These are phyloP conservation scores for Cercospora beticola DNA, from an alignment of 2,329 filamentous ascomycete species.

Conservation along the genomic window DNA sequence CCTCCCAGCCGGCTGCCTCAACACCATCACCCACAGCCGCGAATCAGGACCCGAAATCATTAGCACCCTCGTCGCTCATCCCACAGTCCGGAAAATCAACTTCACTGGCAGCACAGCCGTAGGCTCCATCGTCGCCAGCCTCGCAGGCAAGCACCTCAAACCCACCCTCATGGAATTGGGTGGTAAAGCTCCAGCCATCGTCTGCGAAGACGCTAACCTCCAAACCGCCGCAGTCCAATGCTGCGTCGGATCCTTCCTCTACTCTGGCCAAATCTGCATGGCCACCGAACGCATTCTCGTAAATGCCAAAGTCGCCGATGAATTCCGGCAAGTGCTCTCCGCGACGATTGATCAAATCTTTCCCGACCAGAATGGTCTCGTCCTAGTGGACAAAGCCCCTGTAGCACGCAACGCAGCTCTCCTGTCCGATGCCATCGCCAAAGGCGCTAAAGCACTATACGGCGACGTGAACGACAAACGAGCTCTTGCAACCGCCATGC, in stretches of 20 bases:
- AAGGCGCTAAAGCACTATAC: slow-evolving; percentile 57
- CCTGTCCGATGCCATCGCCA: slow-evolving; percentile 55
- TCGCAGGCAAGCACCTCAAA: slow-evolving; percentile 71
- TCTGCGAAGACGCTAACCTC: slow-evolving; percentile 75
- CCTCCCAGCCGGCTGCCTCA: slow-evolving; percentile 70
- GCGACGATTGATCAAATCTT: slow-evolving; percentile 49
- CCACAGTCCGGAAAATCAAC: slow-evolving; percentile 68
- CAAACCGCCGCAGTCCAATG: slow-evolving; percentile 67
- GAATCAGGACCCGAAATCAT: slow-evolving; percentile 66
- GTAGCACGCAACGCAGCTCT: slow-evolving; percentile 55
- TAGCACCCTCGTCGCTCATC: slow-evolving; percentile 63
- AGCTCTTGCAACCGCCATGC: slow-evolving; percentile 45
- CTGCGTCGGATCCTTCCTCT: slow-evolving; percentile 66
- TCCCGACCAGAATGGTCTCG: slow-evolving; percentile 41
- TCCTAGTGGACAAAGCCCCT: slow-evolving; percentile 46
- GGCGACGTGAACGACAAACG: slow-evolving; percentile 41
- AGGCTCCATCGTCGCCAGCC: slow-evolving; percentile 66
- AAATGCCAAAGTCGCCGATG: slow-evolving; percentile 54
- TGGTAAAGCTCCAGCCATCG: slow-evolving; percentile 74
- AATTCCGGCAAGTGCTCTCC: slow-evolving; percentile 54
- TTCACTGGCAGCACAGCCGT: slow-evolving; percentile 73
- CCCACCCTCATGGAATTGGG: slow-evolving; percentile 77
- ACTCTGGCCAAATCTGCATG: slow-evolving; percentile 74
- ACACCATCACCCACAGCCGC: slow-evolving; percentile 62
- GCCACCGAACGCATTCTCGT: slow-evolving; percentile 8